Conservation (phyloP, 805 yeast genomes). For the Starmerella asiatica region DNA sequence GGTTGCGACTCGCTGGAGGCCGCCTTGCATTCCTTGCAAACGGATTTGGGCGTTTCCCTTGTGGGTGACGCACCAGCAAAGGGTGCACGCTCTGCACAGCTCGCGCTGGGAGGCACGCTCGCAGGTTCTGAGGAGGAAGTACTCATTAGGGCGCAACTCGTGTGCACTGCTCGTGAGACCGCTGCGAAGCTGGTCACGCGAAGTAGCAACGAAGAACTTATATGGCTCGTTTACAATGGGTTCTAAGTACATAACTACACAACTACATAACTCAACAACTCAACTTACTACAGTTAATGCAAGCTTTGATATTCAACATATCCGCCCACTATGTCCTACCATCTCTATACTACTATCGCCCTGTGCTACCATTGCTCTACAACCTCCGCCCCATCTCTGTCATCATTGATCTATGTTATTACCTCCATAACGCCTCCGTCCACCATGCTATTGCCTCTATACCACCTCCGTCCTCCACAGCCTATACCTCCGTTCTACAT, state of each 20-base stretch:
- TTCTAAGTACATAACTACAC: conserved; percentile 18
- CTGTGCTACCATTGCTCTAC: too few relatives aligned
- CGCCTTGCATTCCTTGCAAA: conserved; percentile 41
- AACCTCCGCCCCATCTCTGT: too few relatives aligned
- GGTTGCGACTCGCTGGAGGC: conserved; percentile 37
- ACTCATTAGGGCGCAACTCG: conserved; percentile 33
- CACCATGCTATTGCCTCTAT: too few relatives aligned
- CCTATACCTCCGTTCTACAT: too few relatives aligned
- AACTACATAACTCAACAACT: too few relatives aligned
- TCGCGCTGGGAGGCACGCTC: conserved; percentile 58
- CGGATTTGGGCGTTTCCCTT: conserved; percentile 50
- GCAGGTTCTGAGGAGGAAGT: conserved; percentile 32
- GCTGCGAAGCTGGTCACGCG: conserved; percentile 35
- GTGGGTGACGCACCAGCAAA: conserved; percentile 53
- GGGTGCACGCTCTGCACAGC: conserved; percentile 43
- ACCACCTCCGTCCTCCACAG: too few relatives aligned
- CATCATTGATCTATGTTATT: too few relatives aligned
- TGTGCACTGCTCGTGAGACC: conserved; percentile 31
- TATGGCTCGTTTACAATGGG: conserved; percentile 36
- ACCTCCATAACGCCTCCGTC: too few relatives aligned
- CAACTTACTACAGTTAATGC: too few relatives aligned
- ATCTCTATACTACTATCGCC: too few relatives aligned
- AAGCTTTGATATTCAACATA: too few relatives aligned
- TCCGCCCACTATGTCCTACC: too few relatives aligned
- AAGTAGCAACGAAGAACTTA: conserved; percentile 33